Evolutionary conservation across 148 eudicot species (phyloP).

Genomic region (Vaccinium corymbosum): DNA sequence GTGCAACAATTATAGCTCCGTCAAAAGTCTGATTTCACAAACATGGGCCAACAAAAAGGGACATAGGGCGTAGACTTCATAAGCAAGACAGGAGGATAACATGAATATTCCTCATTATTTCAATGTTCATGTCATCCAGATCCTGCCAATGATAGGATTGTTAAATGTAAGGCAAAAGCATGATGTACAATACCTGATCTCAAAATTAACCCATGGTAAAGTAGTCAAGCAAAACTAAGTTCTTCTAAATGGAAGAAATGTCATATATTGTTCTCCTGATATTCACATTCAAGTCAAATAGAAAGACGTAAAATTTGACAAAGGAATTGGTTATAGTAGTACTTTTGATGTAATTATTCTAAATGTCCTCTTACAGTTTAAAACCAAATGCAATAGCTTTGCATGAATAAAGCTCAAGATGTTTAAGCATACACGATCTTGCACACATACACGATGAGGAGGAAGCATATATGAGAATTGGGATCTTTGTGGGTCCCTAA

Average conservation of each 20-base stretch:
- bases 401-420: too few relatives aligned
- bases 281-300: not conserved
- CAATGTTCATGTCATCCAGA: constrained; percentile 99
- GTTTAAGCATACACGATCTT: too few relatives aligned
- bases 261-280: not conserved
- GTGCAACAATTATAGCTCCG: too few relatives aligned
- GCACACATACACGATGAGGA: too few relatives aligned
- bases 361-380: not conserved
- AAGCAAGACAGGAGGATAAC: too few relatives aligned
- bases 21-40: too few relatives aligned
- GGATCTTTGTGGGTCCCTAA: constrained; percentile 9
- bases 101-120: constrained; percentile 97
- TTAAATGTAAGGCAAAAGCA: constrained; percentile 11
- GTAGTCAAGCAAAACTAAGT: not conserved
- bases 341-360: not conserved
- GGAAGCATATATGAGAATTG: too few relatives aligned
- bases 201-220: not conserved
- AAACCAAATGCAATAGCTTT: too few relatives aligned
- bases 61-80: too few relatives aligned
- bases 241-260: not conserved
- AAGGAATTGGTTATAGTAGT: not conserved
- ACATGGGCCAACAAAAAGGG: too few relatives aligned
- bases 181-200: not conserved
- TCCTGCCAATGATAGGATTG: constrained; percentile 40
- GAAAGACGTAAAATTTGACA: not conserved